Evolutionary conservation across 495 filamentous ascomycete genomes (phyloP).

Genomic region (Tuber indicum): DNA sequence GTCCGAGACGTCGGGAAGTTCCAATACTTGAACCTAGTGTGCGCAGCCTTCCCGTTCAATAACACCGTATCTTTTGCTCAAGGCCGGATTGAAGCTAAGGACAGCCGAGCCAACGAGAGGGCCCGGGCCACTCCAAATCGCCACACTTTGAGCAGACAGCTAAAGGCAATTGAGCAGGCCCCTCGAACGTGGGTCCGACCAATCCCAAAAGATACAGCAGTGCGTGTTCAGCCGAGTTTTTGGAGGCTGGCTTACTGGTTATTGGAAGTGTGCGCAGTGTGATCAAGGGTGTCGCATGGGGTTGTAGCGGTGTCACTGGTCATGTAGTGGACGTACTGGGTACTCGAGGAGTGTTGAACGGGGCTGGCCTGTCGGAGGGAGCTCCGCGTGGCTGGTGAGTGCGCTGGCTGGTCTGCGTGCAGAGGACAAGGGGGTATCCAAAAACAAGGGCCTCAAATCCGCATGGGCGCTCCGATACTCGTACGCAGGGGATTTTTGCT

Average conservation of each 20-base stretch:
- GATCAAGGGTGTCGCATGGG: background rate
- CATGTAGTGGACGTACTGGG: background rate
- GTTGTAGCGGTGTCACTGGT: background rate
- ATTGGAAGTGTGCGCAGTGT: background rate
- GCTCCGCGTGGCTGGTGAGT: background rate
- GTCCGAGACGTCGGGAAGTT: background rate
- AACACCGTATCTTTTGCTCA: no score
- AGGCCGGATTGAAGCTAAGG: no score
- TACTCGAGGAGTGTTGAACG: background rate
- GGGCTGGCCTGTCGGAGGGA: background rate
- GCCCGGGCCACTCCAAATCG: no score
- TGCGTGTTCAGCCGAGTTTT: background rate
- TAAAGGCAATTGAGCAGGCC: background rate
- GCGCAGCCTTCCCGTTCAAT: background rate
- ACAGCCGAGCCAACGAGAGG: background rate
- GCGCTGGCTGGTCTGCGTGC: background rate
- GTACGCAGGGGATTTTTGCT: no score
- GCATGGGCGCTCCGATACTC: no score
- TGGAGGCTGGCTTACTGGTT: background rate
- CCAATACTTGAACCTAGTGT: background rate
- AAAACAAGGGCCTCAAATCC: no score
- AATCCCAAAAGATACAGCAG: background rate
- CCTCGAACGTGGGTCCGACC: background rate
- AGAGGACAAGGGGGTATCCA: no score
- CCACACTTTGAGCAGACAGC: background rate